Evolutionary conservation across 192 early-diverging fungal species (phyloP).

Genomic region (Coemansia sp.): DNA sequence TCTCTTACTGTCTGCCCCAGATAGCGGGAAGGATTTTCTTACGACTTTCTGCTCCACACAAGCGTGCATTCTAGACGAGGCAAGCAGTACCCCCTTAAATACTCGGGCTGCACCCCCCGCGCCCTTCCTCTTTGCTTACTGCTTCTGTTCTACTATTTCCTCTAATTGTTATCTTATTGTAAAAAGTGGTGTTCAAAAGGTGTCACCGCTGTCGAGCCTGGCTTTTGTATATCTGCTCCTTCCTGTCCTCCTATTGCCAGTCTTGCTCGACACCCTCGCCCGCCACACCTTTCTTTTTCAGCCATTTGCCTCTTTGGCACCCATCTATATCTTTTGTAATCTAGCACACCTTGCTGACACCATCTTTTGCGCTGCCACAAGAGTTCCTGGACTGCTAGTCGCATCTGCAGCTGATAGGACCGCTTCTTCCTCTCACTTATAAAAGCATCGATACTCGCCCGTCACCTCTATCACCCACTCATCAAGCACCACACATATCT

Average conservation of each 20-base stretch:
- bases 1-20: slow-evolving; percentile 4
- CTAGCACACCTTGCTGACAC: slow-evolving; percentile 5
- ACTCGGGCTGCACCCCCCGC: background rate
- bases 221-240: background rate
- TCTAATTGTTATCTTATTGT: background rate
- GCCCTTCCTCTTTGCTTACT: background rate
- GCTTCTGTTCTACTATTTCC: background rate
- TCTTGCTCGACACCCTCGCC: background rate
- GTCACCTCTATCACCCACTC: background rate
- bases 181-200: slow-evolving; percentile 3
- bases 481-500: background rate
- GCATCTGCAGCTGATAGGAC: slow-evolving; percentile 6
- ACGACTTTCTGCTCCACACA: background rate
- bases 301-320: background rate
- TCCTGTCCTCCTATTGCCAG: background rate
- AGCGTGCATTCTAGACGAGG: background rate
- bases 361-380: background rate
- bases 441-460: background rate
- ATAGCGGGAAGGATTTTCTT: background rate
- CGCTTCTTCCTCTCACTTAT: background rate
- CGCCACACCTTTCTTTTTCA: background rate
- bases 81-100: slow-evolving; percentile 4
- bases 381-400: background rate
- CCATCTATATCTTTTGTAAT: slow-evolving; percentile 12
- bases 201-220: background rate